Evolutionary conservation across 176 grass and related monocot species (phyloP), one percentile per base, ranked within the genome.

Genomic region (Rhynchospora breviuscula): DNA sequence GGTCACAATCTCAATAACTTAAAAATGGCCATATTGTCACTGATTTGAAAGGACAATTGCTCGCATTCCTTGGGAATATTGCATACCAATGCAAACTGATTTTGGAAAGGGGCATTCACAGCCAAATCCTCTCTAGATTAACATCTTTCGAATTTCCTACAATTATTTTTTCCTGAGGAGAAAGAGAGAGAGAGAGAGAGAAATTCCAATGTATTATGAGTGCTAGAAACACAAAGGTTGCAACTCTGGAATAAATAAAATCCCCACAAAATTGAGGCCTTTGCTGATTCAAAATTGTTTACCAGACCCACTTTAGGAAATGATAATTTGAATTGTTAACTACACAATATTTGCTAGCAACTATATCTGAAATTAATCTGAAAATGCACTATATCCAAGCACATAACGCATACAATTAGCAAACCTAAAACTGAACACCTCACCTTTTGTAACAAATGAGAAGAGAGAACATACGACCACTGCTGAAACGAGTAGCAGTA

Each of bases 371-470:
- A 10, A 25, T 8, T 51, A 52, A 71, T 8, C 46, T 26, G 17
- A n/a, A 60, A 22, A 48, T 63, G 79, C 79, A 23, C 13, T 10
- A 81, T 43, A 45, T 63, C 79, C 58, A 81, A 64, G 11, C 59
- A 81, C n/a, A 18, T 65, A 22, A 35, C 4, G 5, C 10, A 57
- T 73, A 54, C 67, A 57, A 86, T 35, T 40, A 23, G 67, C 45
- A 53, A 75, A 44, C 63, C 63, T 44, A 59, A 81, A 81, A 80
- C 67, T 74, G 15, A 31, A 81, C n/a, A 46, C 10, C 31, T 40
- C 83, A 97, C 94, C 94, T 97, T 92, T 94, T 80, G 58, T 89
- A 86, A 93, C 77, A 60, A 88, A 78, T 66, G 89, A 90, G 48
- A 90, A 88, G 84, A 92, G 91, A 68, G 84, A 81, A 86, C 87